These are phyloP conservation scores for Lentinula sp. DNA, from an alignment of 768 basidiomycete species.

Conservation along the genomic window DNA sequence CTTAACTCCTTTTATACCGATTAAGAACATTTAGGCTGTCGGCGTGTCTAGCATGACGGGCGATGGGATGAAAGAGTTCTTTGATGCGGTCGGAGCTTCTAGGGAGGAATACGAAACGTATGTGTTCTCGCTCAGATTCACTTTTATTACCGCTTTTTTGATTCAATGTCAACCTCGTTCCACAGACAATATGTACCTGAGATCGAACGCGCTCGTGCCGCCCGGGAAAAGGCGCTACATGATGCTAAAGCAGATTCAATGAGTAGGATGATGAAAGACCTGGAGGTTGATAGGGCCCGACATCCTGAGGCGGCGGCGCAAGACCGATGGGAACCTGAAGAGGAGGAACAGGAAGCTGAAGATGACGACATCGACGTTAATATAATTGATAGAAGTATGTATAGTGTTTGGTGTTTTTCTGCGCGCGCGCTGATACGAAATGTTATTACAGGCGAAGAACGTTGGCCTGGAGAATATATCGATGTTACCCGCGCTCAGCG, in stretches of 20 bases:
- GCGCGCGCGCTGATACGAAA: constrained; percentile 1
- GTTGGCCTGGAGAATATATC: constrained; percentile 69
- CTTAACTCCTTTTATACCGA: not conserved
- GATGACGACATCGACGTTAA: constrained; percentile 54
- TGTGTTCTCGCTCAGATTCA: constrained; percentile 15
- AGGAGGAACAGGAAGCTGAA: constrained; percentile 31
- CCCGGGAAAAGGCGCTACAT: constrained; percentile 57
- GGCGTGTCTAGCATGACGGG: constrained; percentile 96
- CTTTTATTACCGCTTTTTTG: not conserved
- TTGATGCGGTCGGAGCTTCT: constrained; percentile 85
- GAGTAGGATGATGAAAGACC: constrained; percentile 71
- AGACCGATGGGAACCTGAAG: constrained; percentile 61
- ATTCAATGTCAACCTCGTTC: not conserved
- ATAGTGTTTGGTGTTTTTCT: constrained; percentile 17
- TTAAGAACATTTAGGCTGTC: constrained; percentile 55
- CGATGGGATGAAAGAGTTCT: constrained; percentile 88
- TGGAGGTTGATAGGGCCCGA: constrained; percentile 62
- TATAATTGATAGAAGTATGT: constrained; percentile 73
- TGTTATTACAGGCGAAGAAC: constrained; percentile 48
- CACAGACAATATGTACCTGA: constrained; percentile 89
- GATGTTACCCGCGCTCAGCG: constrained; percentile 61
- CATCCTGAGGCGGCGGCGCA: constrained; percentile 50
- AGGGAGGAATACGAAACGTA: constrained; percentile 87
- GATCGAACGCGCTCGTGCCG: constrained; percentile 61
- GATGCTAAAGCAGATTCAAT: constrained; percentile 72